A percentile compares a stretch with the other conserved stretches of the same genome.
Evolutionary conservation across 257 asterid genomes (phyloP).

Genomic region (Ocimum tenuiflorum): DNA sequence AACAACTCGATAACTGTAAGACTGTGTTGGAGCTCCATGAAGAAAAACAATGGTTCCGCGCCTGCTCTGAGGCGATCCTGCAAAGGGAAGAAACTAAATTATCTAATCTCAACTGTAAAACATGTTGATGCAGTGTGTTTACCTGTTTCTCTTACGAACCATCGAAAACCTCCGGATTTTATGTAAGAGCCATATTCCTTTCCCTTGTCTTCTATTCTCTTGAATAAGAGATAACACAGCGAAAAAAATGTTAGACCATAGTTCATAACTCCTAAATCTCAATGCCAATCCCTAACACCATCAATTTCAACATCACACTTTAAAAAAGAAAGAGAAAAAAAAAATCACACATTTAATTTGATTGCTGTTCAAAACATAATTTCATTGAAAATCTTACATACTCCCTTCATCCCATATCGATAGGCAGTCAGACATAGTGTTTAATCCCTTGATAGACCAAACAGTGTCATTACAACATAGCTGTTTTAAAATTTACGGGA

Average conservation of each 20-base stretch:
- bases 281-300: neutral
- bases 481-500: neutral
- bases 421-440: neutral
- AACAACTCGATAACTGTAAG: slow-evolving; percentile 87
- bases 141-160: slow-evolving; percentile 99
- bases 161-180: slow-evolving; percentile 71
- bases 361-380: too few relatives aligned
- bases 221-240: neutral
- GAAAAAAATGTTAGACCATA: slow-evolving; percentile 14
- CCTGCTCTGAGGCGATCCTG: slow-evolving; percentile 71
- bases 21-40: slow-evolving; percentile 98
- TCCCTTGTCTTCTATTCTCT: slow-evolving; percentile 89
- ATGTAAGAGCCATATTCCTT: slow-evolving; percentile 67
- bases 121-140: neutral
- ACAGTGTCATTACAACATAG: neutral
- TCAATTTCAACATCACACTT: neutral
- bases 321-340: neutral
- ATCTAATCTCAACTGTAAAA: neutral
- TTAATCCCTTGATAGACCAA: neutral
- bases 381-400: too few relatives aligned
- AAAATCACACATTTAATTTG: neutral
- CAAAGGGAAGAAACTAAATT: slow-evolving; percentile 17
- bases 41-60: slow-evolving; percentile 82
- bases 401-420: neutral
- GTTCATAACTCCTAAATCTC: neutral